A percentile compares a stretch with the other conserved stretches of the same genome.
phyloP scores from a whole-genome alignment of 371 early-diverging fungal genomes.

The Funneliformis caledonium region DNA sequence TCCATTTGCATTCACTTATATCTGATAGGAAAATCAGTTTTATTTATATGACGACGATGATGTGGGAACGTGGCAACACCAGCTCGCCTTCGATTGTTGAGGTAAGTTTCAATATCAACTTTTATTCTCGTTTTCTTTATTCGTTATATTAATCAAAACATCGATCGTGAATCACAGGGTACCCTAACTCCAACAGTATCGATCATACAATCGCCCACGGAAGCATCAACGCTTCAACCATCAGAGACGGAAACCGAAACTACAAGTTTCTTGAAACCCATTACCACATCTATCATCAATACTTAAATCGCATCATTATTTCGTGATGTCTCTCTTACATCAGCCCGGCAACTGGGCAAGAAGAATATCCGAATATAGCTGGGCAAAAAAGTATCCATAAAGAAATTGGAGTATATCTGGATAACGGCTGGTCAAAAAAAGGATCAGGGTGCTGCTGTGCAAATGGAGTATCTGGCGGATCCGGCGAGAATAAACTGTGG shows the following conservation, averaged over 20 bases:
- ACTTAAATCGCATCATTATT: conserved; percentile 21
- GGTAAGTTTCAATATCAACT: background rate
- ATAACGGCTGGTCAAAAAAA: too few species aligned
- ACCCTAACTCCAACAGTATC: conserved; percentile 44
- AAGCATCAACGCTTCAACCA: conserved; percentile 48
- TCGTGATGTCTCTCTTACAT: conserved; percentile 26
- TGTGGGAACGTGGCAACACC: background rate
- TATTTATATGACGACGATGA: conserved; percentile 29
- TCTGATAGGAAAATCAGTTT: conserved; percentile 34
- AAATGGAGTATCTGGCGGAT: too few species aligned
- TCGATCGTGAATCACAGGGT: background rate
- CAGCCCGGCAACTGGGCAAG: background rate
- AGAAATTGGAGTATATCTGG: too few species aligned
- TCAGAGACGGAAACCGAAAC: conserved; percentile 49
- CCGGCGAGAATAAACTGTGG: too few species aligned
- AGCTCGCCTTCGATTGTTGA: conserved; percentile 2
- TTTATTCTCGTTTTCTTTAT: background rate
- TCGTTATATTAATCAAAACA: background rate
- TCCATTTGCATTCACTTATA: background rate
- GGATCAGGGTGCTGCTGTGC: too few species aligned
- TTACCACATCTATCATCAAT: background rate
- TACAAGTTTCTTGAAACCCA: conserved; percentile 10
- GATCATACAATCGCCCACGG: conserved; percentile 47
- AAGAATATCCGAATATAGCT: too few species aligned
- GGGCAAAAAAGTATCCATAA: too few species aligned